Evolutionary conservation across 2,329 filamentous ascomycete species (phyloP), one percentile per base, ranked within the genome.

Genomic region (Intubia oerlemansii): DNA sequence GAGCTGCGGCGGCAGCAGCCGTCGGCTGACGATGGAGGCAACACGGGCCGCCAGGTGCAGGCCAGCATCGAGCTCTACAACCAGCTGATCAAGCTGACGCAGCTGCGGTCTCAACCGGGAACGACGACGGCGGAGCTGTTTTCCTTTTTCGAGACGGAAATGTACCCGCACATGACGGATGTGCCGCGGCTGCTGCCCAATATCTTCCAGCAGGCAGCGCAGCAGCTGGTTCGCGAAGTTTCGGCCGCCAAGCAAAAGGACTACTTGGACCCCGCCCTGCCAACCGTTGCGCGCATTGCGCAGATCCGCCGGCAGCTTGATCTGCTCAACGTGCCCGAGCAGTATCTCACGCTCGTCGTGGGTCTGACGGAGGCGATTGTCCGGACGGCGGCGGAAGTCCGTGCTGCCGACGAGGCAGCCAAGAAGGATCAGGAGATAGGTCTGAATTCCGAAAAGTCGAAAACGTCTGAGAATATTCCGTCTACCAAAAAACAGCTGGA

Each of bases 261-360:
- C 30, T 46, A 48, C 20, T 34, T 40, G 9, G 38, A 40, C 4
- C 29, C 36, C 11, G 31, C 34, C 4, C 42, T 57, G 24, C 53
- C 53, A 5, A 41, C 44, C 14, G 44, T 52, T n/a, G 40, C 49
- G 17, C 45, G 49, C 10, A 51, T 55, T 25, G 51, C 48, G 17
- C 43, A 47, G 28, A 34, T 47, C 17, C 46, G 47, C 29, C 39
- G 45, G 10, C 46, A 52, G 28, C 38, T 52, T 6, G 45, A 41
- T 24, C 37, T 48, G 8, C 34, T 56, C 19, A 38, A 39, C n/a
- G 36, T 38, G 14, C 45, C 48, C 2, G 27, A 33, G 14, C 35
- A 39, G 11, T 57, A 53, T 53, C 34, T 38, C 16, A 31, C 24
- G 10, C 39, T 54, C 8, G 42, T 51, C 7, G 39, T 51, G 17